Conservation (phyloP, 768 basidiomycete genomes). For the Lentinula edodes region DNA sequence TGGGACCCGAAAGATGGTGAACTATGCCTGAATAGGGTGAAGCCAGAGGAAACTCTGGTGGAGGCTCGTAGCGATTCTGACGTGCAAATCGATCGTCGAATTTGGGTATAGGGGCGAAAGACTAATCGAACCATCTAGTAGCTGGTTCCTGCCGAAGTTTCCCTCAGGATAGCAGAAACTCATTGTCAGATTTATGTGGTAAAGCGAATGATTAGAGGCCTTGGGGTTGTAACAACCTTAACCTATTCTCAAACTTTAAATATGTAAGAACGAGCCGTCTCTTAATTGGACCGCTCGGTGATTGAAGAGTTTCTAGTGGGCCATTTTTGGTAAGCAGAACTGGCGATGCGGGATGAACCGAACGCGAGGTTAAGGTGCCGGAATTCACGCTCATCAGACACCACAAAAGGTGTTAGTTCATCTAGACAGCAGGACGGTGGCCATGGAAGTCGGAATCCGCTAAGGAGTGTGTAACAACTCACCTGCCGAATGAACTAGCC, state of each 20-base stretch:
- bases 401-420: constrained; percentile 83
- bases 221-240: constrained; percentile 86
- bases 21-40: constrained; percentile 81
- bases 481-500: constrained; percentile 89
- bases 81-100: constrained; percentile 95
- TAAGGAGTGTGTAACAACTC: constrained; percentile 88
- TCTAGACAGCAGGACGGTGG: constrained; percentile 87
- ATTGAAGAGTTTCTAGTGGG: constrained; percentile 79
- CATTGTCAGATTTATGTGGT: constrained; percentile 57
- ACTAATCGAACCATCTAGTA: constrained; percentile 94
- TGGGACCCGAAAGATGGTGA: constrained; percentile 90
- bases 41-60: constrained; percentile 96
- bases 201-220: constrained; percentile 91
- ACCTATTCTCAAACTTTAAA: constrained; percentile 81
- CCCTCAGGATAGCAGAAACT: constrained; percentile 58
- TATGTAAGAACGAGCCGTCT: constrained; percentile 81
- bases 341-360: constrained; percentile 68
- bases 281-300: constrained; percentile 78
- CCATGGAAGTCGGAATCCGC: constrained; percentile 83
- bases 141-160: constrained; percentile 92
- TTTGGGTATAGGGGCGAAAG: constrained; percentile 96
- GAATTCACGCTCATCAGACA: constrained; percentile 82
- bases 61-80: constrained; percentile 95
- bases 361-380: constrained; percentile 72
- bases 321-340: constrained; percentile 75